These are phyloP conservation scores for Eucalyptus virginea DNA, from an alignment of 345 rosid genomes.

Conservation along the genomic window DNA sequence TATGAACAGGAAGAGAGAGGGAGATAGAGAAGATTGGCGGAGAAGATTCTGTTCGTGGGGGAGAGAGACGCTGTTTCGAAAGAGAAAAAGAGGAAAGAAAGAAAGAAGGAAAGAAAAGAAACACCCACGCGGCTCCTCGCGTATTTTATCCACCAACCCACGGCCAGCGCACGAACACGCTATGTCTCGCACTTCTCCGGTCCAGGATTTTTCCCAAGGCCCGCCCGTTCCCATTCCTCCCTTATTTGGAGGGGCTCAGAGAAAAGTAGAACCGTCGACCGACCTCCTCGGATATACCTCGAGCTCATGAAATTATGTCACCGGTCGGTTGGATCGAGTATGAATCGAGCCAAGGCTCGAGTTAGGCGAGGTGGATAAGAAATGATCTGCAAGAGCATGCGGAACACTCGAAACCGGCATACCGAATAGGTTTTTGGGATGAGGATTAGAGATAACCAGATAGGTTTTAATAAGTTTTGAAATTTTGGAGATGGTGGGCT, in stretches of 20 bases:
- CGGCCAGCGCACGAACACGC: not conserved
- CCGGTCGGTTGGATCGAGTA: too few species aligned
- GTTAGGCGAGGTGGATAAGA: not conserved
- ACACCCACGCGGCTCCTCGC: constrained; percentile 46
- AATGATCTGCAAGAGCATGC: not conserved
- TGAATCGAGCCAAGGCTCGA: not conserved
- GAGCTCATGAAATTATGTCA: not conserved
- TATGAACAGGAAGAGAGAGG: not conserved
- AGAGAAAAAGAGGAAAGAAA: not conserved
- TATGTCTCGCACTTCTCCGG: not conserved
- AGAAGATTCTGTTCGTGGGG: constrained; percentile 22
- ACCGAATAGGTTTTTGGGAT: not conserved
- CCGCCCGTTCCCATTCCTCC: not conserved
- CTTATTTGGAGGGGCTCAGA: rapidly evolving
- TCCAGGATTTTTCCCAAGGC: not conserved
- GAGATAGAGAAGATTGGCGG: not conserved
- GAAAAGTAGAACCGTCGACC: not conserved
- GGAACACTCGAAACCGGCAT: not conserved
- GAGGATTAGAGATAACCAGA: not conserved
- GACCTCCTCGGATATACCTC: not conserved
- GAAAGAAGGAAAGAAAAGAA: too few species aligned
- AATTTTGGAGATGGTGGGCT: not conserved
- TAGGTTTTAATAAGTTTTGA: not conserved
- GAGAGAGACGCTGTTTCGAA: not conserved
- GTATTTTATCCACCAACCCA: constrained; percentile 30